Conservation (phyloP, 805 yeast species). For the Millerago galiae region DNA sequence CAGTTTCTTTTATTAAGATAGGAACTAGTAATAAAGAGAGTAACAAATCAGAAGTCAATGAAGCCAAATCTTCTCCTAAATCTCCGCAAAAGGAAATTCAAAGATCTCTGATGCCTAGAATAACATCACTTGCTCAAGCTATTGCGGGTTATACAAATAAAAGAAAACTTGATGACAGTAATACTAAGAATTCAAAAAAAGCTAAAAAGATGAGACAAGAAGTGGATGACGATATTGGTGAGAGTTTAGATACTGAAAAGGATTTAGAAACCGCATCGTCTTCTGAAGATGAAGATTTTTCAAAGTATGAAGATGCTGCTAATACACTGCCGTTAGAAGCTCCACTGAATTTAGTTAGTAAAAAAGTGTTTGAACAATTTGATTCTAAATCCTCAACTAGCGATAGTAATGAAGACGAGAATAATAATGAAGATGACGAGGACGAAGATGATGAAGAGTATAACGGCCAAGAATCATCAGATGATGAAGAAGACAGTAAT, state of each 20-base stretch:
- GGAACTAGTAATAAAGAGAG: conserved; percentile 10
- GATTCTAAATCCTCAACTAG: conserved; percentile 9
- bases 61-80: not conserved
- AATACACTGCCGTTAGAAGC: conserved; percentile 8
- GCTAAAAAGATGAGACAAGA: conserved; percentile 13
- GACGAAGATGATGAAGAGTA: not conserved
- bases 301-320: conserved; percentile 18
- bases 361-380: conserved; percentile 18
- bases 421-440: conserved; percentile 7
- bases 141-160: conserved; percentile 23
- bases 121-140: conserved; percentile 21
- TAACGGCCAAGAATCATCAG: conserved; percentile 3
- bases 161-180: conserved; percentile 13
- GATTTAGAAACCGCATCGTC: conserved; percentile 12
- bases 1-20: conserved; percentile 40
- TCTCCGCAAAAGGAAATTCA: conserved; percentile 1
- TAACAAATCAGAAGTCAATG: not conserved
- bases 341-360: conserved; percentile 18
- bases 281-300: conserved; percentile 13
- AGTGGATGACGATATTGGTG: conserved; percentile 24
- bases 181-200: conserved; percentile 20
- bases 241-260: conserved; percentile 25
- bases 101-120: conserved; percentile 6
- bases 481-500: conserved; percentile 6
- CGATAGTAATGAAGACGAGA: conserved; percentile 20